Base-by-base conservation (phyloP, 108 stramenopile species). In the Pseudonitzschia multiseries region DNA sequence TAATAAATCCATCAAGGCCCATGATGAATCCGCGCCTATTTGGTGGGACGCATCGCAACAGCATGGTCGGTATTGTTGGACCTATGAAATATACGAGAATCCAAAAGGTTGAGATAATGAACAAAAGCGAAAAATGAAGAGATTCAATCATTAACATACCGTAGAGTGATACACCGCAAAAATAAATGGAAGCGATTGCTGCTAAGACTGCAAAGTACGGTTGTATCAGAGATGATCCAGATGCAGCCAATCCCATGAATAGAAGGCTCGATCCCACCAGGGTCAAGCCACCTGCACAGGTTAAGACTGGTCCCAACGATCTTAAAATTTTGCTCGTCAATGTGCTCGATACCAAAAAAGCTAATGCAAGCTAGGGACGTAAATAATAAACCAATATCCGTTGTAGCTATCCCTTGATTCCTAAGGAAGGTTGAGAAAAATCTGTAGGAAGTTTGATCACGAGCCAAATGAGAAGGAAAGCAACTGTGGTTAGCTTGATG, bases 61-160 rank as follows among this genome's bases (percentile, higher is more conserved):
- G 61, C 87, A 92, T 87, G 5, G 89, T 88, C 21, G 91, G 91
- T 18, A 92, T 76, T 20, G 89, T 79, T n/a, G 91, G 91, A 22
- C 54, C 46, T 48, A 18, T 48, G 14, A 36, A 2, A 48, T 14
- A 14, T 48, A 8, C 46, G 12, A 14, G 1, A 48, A 48, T 14
- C 14, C 18, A 18, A 48, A 5, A 48, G 17, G 6, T 6, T 48
- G 18, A 48, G 46, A 48, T 1, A 48, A 18, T 14, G 18, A 48
- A 48, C 14, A 48, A 8, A 3, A 3, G 46, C 13, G 46, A 10
- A 10, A 18, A 48, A 48, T 6, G 2, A 36, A 36, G 36, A 48
- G 12, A 48, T 18, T 48, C 13, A 48, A 48, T 10, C 4, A 2
- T 48, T 5, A 18, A 48, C 46, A 8, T 48, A 4, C 84, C 88